Percentiles rank a stretch among this genome's conserved stretches.
Evolutionary conservation across 106 monocot genomes (phyloP).

Genomic region (Posidonia australis): DNA sequence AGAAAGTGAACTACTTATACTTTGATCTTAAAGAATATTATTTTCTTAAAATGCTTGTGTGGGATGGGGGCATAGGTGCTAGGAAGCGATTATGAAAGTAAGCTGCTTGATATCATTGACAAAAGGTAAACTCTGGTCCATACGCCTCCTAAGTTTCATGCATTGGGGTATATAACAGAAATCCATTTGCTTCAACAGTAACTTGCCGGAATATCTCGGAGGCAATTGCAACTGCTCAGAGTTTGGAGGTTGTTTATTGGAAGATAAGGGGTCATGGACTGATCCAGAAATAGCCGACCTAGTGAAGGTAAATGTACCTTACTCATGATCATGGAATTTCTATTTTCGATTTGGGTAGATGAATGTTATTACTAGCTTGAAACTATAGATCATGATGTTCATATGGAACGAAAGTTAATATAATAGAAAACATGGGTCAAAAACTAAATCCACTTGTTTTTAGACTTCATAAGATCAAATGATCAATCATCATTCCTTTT

Average conservation of each 20-base stretch:
- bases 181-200: slow-evolving; percentile 22
- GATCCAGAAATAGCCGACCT: slow-evolving; percentile 33
- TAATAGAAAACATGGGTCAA: too few relatives aligned
- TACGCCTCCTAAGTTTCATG: not conserved
- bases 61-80: too few relatives aligned
- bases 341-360: too few relatives aligned
- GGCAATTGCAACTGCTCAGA: slow-evolving; percentile 47
- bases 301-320: too few relatives aligned
- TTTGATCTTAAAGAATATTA: not conserved
- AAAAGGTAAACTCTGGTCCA: slow-evolving; percentile 17
- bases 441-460: too few relatives aligned
- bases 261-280: slow-evolving; percentile 67
- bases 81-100: slow-evolving; percentile 35
- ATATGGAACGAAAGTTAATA: too few relatives aligned
- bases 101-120: slow-evolving; percentile 45
- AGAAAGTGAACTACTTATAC: too few relatives aligned
- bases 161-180: not conserved
- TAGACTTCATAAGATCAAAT: too few relatives aligned
- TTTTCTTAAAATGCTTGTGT: slow-evolving; percentile 1
- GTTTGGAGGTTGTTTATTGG: slow-evolving; percentile 37
- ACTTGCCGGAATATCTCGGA: slow-evolving; percentile 56
- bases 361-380: too few relatives aligned
- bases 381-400: too few relatives aligned
- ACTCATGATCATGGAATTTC: too few relatives aligned
- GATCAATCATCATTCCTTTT: too few relatives aligned